Percentiles rank a stretch among this genome's conserved stretches.
Evolutionary conservation across 495 filamentous ascomycete genomes (phyloP).

Genomic region (Xylaria telfairii): DNA sequence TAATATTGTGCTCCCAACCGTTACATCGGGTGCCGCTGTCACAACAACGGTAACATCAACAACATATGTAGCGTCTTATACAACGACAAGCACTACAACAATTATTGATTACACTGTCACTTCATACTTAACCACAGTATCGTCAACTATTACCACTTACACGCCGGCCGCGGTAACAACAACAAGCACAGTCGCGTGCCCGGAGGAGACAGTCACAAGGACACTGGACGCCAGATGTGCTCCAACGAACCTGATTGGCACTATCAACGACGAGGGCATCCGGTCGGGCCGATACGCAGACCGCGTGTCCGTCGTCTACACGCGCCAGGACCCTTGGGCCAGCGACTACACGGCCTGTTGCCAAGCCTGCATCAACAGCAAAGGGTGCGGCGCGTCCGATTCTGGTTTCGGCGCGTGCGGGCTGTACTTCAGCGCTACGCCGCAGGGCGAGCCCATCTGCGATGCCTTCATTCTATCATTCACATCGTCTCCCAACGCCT

Average conservation of each 20-base stretch:
- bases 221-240: slow-evolving; percentile 36
- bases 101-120: background rate
- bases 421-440: slow-evolving; percentile 42
- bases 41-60: slow-evolving; percentile 5
- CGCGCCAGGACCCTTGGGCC: slow-evolving; percentile 25
- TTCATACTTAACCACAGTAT: background rate
- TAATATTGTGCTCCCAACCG: background rate
- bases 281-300: slow-evolving; percentile 30
- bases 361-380: slow-evolving; percentile 50
- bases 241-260: slow-evolving; percentile 33
- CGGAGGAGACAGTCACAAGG: slow-evolving; percentile 27
- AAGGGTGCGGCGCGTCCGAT: slow-evolving; percentile 63
- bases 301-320: slow-evolving; percentile 32
- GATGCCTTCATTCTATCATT: slow-evolving; percentile 32
- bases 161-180: background rate
- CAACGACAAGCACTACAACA: background rate
- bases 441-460: slow-evolving; percentile 27
- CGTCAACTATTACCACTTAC: background rate
- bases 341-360: slow-evolving; percentile 33
- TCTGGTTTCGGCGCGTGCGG: slow-evolving; percentile 48
- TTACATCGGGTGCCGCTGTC: background rate
- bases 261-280: slow-evolving; percentile 29
- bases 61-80: background rate
- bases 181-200: slow-evolving; percentile 7
- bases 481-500: slow-evolving; percentile 26